These are phyloP conservation scores for Thielaviopsis ethacetica DNA, from an alignment of 2,329 filamentous ascomycete genomes.

Conservation along the genomic window DNA sequence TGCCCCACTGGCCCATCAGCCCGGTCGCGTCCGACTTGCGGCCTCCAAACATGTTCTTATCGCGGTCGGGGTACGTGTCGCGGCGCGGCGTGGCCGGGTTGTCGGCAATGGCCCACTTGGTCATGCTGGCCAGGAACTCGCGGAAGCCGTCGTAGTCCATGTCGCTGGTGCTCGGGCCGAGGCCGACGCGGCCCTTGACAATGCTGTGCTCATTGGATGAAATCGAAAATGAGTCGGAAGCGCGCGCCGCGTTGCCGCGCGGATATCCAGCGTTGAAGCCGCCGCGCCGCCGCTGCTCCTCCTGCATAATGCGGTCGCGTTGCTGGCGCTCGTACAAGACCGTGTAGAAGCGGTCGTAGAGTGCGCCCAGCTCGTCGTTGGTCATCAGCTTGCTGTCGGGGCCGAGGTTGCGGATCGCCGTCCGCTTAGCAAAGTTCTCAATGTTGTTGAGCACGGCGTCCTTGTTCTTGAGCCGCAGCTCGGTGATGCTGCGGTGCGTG, in stretches of 20 bases:
- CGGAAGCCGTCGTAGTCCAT: conserved; percentile 98
- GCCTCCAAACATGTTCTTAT: conserved; percentile 42
- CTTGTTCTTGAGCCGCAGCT: conserved; percentile 82
- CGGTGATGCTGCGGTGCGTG: conserved; percentile 80
- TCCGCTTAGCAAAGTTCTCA: conserved; percentile 92
- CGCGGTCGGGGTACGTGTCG: conserved; percentile 31
- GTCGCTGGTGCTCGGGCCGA: conserved; percentile 74
- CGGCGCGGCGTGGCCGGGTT: conserved; percentile 46
- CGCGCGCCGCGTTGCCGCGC: conserved; percentile 17
- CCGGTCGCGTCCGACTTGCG: conserved; percentile 25
- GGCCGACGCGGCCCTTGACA: conserved; percentile 72
- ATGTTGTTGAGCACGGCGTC: conserved; percentile 89
- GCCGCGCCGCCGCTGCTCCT: conserved; percentile 49
- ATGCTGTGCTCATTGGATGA: conserved; percentile 24
- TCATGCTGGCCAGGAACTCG: conserved; percentile 77
- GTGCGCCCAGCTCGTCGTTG: conserved; percentile 67
- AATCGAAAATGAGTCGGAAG: conserved; percentile 18
- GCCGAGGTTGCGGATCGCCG: conserved; percentile 86
- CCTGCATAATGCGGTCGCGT: conserved; percentile 57
- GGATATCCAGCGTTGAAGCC: conserved; percentile 21
- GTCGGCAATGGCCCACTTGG: conserved; percentile 88
- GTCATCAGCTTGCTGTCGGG: conserved; percentile 87
- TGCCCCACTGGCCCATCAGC: conserved; percentile 35
- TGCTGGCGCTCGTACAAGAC: conserved; percentile 86
- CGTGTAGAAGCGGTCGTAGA: conserved; percentile 90